phyloP scores from a whole-genome alignment of 1,284 basidiomycete species.

The Lentinus polychrous region DNA sequence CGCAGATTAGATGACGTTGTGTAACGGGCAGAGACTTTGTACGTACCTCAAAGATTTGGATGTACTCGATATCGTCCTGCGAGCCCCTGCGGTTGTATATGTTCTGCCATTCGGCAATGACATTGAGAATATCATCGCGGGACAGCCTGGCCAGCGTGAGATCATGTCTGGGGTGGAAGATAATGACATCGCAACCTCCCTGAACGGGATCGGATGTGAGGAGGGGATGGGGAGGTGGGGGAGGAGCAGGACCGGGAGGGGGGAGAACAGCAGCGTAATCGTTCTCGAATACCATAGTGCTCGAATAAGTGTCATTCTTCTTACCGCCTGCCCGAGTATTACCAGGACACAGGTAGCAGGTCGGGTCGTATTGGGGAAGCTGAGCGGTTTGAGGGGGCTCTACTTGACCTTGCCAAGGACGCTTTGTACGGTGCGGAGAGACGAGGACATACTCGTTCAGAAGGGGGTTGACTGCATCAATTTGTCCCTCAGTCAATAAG shows the following conservation, averaged over 20 bases:
- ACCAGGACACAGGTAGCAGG: conserved; percentile 89
- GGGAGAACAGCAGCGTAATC: conserved; percentile 83
- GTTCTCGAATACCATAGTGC: conserved; percentile 76
- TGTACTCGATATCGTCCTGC: conserved; percentile 67
- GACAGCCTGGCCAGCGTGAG: conserved; percentile 79
- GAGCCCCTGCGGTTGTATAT: conserved; percentile 59
- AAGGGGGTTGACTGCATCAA: conserved; percentile 62
- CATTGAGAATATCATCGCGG: conserved; percentile 52
- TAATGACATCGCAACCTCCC: conserved; percentile 85
- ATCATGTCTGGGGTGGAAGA: conserved; percentile 88
- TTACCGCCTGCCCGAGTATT: conserved; percentile 77
- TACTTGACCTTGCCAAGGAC: conserved; percentile 82
- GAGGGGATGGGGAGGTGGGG: conserved; percentile 50
- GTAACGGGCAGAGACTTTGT: not conserved
- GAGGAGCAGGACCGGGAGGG: conserved; percentile 41
- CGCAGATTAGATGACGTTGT: not conserved
- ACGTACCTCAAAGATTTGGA: conserved; percentile 85
- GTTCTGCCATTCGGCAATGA: conserved; percentile 76
- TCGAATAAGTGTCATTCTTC: conserved; percentile 62
- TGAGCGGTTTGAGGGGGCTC: conserved; percentile 52
- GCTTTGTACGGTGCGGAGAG: conserved; percentile 77
- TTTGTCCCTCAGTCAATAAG: conserved; percentile 12
- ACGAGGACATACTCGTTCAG: conserved; percentile 77
- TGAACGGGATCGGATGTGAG: conserved; percentile 68
- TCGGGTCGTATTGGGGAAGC: conserved; percentile 67